Conservation (phyloP, 164 flowering plant genomes). For the Aristolochia fimbriata region DNA sequence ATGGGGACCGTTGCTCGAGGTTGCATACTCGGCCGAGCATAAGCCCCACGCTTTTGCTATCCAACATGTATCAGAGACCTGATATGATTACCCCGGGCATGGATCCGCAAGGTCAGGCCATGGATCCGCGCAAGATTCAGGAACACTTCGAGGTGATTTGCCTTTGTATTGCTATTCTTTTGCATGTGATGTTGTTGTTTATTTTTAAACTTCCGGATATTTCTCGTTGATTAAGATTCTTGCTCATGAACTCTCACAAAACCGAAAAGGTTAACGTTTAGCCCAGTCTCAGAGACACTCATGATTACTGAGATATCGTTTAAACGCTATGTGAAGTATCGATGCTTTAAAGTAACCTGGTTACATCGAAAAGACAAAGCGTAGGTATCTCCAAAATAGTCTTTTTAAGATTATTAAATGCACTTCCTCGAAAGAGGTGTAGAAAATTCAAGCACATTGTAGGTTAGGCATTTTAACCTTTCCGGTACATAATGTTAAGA, state of each 20-base stretch:
- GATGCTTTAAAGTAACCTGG: no score
- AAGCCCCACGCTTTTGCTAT: constrained; percentile 55
- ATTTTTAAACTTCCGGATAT: background rate
- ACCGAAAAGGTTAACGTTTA: no score
- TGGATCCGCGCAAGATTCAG: constrained; percentile 53
- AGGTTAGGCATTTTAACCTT: no score
- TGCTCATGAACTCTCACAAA: background rate
- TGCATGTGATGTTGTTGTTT: background rate
- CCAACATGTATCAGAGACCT: constrained; percentile 74
- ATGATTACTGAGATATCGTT: no score
- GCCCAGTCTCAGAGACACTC: no score
- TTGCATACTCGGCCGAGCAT: constrained; percentile 59
- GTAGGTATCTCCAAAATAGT: no score
- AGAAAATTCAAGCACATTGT: no score
- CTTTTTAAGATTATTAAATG: no score
- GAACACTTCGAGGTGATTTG: constrained; percentile 49
- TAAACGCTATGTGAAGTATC: no score
- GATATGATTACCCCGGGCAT: constrained; percentile 63
- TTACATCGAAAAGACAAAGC: no score
- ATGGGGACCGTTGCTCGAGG: constrained; percentile 66
- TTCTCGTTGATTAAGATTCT: background rate
- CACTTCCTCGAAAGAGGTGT: no score
- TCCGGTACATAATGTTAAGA: no score
- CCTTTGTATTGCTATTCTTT: background rate
- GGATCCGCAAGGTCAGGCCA: constrained; percentile 47